Evolutionary conservation across 495 filamentous ascomycete genomes (phyloP).

Genomic region (Zalerion maritima): DNA sequence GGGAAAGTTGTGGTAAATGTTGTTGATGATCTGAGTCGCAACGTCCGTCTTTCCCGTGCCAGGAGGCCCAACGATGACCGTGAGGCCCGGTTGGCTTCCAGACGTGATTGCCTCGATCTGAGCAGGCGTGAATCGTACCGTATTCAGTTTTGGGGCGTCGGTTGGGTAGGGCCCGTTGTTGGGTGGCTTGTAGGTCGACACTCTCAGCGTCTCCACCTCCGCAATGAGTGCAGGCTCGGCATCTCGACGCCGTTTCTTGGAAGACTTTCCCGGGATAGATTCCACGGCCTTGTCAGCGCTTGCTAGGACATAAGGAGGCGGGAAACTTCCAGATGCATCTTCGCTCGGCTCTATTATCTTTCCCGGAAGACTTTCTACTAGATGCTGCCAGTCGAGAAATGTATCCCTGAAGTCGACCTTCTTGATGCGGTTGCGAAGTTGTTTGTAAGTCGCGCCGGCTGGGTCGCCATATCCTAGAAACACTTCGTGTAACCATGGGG

Average conservation of each 20-base stretch:
- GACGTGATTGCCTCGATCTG: slow-evolving; percentile 90
- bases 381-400: slow-evolving; percentile 88
- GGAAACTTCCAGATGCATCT: slow-evolving; percentile 56
- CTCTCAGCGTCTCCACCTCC: slow-evolving; percentile 50
- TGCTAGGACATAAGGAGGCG: slow-evolving; percentile 75
- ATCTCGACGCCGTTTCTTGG: slow-evolving; percentile 76
- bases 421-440: slow-evolving; percentile 60
- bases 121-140: slow-evolving; percentile 74
- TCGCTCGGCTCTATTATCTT: slow-evolving; percentile 66
- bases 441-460: slow-evolving; percentile 68
- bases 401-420: slow-evolving; percentile 86
- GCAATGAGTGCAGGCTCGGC: slow-evolving; percentile 43
- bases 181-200: slow-evolving; percentile 82
- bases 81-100: slow-evolving; percentile 87
- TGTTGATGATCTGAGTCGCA: slow-evolving; percentile 95
- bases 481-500: slow-evolving; percentile 88
- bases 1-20: slow-evolving; percentile 96
- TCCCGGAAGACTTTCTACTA: slow-evolving; percentile 74
- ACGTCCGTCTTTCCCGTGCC: slow-evolving; percentile 98
- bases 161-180: slow-evolving; percentile 86
- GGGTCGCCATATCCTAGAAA: slow-evolving; percentile 96
- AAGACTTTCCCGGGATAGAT: slow-evolving; percentile 32
- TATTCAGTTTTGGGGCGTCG: slow-evolving; percentile 73
- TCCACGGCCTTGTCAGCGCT: slow-evolving; percentile 34
- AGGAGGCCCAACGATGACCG: slow-evolving; percentile 87